phyloP scores from a whole-genome alignment of 2,329 filamentous ascomycete species.

The Teratosphaeria nubilosa region DNA sequence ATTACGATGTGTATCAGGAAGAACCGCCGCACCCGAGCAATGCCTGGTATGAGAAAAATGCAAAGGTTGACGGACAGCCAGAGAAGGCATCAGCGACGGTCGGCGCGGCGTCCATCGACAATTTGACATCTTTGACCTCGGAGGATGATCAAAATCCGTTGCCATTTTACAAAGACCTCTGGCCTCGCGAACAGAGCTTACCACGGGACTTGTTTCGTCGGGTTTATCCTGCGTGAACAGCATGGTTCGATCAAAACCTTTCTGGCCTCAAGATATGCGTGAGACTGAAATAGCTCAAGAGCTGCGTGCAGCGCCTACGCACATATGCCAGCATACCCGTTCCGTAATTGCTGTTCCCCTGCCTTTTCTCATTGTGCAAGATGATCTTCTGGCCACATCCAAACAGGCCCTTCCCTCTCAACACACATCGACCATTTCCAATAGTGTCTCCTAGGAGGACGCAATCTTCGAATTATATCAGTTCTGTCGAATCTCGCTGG shows the following conservation, averaged over 20 bases:
- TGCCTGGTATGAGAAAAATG: background rate
- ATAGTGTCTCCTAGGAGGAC: too few relatives aligned
- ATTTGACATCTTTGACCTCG: slow-evolving; percentile 30
- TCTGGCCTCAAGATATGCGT: too few relatives aligned
- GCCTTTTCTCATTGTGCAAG: too few relatives aligned
- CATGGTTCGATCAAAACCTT: background rate
- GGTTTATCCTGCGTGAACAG: background rate
- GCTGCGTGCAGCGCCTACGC: background rate
- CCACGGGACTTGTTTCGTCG: background rate
- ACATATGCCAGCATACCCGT: background rate
- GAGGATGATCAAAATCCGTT: slow-evolving; percentile 46
- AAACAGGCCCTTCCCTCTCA: too few relatives aligned
- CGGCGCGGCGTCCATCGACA: background rate
- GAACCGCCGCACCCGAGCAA: background rate
- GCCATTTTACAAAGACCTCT: background rate
- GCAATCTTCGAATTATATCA: too few relatives aligned
- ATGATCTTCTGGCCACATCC: too few relatives aligned
- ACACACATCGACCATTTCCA: too few relatives aligned
- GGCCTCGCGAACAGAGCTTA: background rate
- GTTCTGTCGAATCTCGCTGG: too few relatives aligned
- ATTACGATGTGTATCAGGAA: background rate
- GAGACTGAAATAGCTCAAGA: too few relatives aligned
- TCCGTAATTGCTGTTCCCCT: background rate
- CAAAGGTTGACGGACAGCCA: background rate
- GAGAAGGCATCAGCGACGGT: background rate